A percentile compares a stretch with the other conserved stretches of the same genome.
phyloP scores from a whole-genome alignment of 1,284 basidiomycete species.

The Ceratobasidium sp. region DNA sequence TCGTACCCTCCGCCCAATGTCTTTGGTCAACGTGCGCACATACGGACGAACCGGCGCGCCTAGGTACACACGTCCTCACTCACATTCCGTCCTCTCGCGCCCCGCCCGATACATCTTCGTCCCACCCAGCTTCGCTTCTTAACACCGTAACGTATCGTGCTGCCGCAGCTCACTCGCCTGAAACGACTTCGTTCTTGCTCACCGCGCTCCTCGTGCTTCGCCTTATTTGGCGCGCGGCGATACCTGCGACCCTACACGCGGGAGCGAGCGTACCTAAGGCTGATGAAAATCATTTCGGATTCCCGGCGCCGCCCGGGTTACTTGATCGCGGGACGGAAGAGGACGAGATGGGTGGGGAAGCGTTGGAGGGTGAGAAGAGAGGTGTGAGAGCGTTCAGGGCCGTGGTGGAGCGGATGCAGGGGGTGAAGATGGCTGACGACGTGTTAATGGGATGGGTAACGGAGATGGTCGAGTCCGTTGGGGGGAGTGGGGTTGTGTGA shows the following conservation, averaged over 20 bases:
- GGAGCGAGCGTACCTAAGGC: slow-evolving; percentile 70
- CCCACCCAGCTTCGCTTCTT: slow-evolving; percentile 72
- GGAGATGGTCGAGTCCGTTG: slow-evolving; percentile 74
- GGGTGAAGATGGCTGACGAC: slow-evolving; percentile 76
- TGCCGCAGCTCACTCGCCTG: slow-evolving; percentile 74
- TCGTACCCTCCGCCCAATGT: slow-evolving; percentile 64
- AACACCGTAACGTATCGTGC: slow-evolving; percentile 69
- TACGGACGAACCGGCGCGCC: slow-evolving; percentile 60
- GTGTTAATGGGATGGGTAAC: slow-evolving; percentile 79
- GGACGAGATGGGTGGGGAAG: slow-evolving; percentile 59
- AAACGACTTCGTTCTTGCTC: slow-evolving; percentile 66
- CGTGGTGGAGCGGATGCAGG: slow-evolving; percentile 72
- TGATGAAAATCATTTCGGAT: slow-evolving; percentile 85
- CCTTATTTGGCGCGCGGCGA: slow-evolving; percentile 79
- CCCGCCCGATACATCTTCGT: slow-evolving; percentile 74
- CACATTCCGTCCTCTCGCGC: slow-evolving; percentile 74
- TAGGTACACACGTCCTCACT: slow-evolving; percentile 77
- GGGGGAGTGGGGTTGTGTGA: slow-evolving; percentile 26
- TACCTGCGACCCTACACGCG: slow-evolving; percentile 68
- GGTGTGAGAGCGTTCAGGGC: slow-evolving; percentile 78
- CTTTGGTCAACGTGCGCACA: slow-evolving; percentile 75
- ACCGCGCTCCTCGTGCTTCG: slow-evolving; percentile 81
- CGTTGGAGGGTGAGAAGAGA: slow-evolving; percentile 73
- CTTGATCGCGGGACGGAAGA: slow-evolving; percentile 73
- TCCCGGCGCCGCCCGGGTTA: slow-evolving; percentile 64